phyloP scores from a whole-genome alignment of 441 rosid species.

The Francoa sonchifolia region DNA sequence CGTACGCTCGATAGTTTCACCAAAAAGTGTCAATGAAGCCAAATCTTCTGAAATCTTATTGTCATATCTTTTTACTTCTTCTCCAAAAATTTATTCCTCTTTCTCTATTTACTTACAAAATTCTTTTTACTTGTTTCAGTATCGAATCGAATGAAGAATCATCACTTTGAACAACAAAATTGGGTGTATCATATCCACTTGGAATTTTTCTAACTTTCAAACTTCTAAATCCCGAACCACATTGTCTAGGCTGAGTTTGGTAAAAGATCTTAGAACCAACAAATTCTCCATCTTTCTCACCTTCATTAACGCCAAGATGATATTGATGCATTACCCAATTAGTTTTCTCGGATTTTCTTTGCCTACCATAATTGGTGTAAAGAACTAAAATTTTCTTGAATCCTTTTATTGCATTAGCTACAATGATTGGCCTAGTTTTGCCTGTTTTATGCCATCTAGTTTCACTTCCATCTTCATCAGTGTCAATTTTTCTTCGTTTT shows the following conservation, averaged over 20 bases:
- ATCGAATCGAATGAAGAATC: too few species aligned
- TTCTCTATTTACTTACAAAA: too few species aligned
- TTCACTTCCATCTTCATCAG: slow-evolving; percentile 70
- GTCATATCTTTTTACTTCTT: too few species aligned
- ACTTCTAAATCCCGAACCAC: too few species aligned
- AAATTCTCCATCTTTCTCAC: slow-evolving; percentile 85
- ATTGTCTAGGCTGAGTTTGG: background rate
- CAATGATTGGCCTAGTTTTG: slow-evolving; percentile 67
- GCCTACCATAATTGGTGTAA: slow-evolving; percentile 90
- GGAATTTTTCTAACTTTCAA: too few species aligned
- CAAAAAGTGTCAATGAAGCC: too few species aligned
- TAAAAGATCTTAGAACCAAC: slow-evolving; percentile 47
- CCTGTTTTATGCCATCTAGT: slow-evolving; percentile 99
- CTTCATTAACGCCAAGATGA: slow-evolving; percentile 73
- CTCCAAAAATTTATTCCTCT: too few species aligned
- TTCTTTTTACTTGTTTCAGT: too few species aligned
- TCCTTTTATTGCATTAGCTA: slow-evolving; percentile 37
- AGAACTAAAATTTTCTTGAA: slow-evolving; percentile 89
- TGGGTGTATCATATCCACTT: too few species aligned
- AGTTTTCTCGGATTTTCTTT: slow-evolving; percentile 85
- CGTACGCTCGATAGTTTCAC: too few species aligned
- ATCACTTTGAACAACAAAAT: too few species aligned
- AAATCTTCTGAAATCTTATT: too few species aligned
- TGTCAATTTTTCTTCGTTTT: slow-evolving; percentile 80
- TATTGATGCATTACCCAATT: slow-evolving; percentile 99